Evolutionary conservation across 2,329 filamentous ascomycete genomes (phyloP).

Genomic region (Paecilomyces sp.): DNA sequence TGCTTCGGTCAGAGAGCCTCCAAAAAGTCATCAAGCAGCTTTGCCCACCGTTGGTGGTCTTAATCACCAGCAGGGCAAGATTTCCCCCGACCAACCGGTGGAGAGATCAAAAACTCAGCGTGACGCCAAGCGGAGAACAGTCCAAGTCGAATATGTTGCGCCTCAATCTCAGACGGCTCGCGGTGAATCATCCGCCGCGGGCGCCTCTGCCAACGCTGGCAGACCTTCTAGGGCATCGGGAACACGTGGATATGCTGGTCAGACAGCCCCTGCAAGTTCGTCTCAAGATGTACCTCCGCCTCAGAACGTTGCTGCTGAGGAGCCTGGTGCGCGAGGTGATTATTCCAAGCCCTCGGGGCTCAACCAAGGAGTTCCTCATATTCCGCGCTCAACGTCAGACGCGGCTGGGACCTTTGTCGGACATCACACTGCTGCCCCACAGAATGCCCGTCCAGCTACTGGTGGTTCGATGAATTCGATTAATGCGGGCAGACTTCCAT

Average conservation of each 20-base stretch:
- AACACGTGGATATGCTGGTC: conserved; percentile 25
- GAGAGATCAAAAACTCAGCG: conserved; percentile 60
- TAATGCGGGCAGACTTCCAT: conserved; percentile 56
- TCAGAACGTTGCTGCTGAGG: conserved; percentile 4
- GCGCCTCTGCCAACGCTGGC: conserved; percentile 5
- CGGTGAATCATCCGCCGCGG: conserved; percentile 41
- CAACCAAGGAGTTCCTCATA: conserved; percentile 35
- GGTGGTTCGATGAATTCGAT: conserved; percentile 70
- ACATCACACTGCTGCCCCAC: conserved; percentile 34
- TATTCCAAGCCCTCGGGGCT: conserved; percentile 12
- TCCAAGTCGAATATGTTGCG: conserved; percentile 96
- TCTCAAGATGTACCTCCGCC: conserved; percentile 37
- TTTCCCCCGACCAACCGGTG: conserved; percentile 59
- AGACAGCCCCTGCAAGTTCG: conserved; percentile 15
- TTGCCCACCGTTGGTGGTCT: conserved; percentile 52
- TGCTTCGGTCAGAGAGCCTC: conserved; percentile 82
- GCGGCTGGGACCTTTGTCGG: conserved; percentile 48
- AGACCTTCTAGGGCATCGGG: conserved; percentile 33
- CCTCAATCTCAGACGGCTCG: conserved; percentile 79
- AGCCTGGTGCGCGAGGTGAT: neutral
- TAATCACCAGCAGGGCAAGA: conserved; percentile 64
- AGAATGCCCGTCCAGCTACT: conserved; percentile 62
- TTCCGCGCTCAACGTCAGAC: conserved; percentile 51
- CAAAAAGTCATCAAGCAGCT: conserved; percentile 55
- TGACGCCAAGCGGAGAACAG: conserved; percentile 85